Evolutionary conservation across 2,329 filamentous ascomycete species (phyloP).

Genomic region (Colletotrichum sansevieriae): DNA sequence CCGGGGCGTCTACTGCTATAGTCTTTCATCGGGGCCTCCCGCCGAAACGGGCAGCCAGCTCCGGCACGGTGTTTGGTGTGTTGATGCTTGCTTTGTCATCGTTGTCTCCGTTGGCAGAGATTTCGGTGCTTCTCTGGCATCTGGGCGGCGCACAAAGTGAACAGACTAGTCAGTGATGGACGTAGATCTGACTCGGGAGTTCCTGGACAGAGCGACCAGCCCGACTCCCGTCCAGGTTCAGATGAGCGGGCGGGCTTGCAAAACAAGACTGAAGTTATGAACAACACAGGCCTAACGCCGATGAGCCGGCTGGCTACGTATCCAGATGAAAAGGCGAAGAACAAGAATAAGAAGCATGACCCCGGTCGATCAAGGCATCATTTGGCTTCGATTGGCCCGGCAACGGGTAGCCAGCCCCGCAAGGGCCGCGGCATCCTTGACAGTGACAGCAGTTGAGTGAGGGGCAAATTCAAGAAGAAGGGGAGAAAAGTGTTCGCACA

Average conservation of each 20-base stretch:
- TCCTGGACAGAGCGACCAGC: neutral
- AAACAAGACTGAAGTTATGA: neutral
- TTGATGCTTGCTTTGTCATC: slow-evolving; percentile 34
- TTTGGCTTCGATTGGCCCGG: slow-evolving; percentile 5
- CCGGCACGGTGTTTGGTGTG: neutral
- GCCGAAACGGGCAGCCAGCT: slow-evolving; percentile 26
- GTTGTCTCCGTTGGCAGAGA: slow-evolving; percentile 20
- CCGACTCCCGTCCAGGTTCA: neutral
- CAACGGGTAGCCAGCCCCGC: slow-evolving; percentile 16
- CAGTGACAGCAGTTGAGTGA: slow-evolving; percentile 16
- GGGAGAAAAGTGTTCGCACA: neutral
- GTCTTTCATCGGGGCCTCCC: neutral
- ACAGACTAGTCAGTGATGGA: slow-evolving; percentile 17
- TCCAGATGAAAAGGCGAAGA: neutral
- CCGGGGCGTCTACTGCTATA: slow-evolving; percentile 7
- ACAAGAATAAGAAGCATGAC: neutral
- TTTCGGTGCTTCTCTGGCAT: neutral
- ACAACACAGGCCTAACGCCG: slow-evolving; percentile 11
- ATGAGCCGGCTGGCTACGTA: neutral
- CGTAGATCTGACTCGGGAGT: slow-evolving; percentile 31
- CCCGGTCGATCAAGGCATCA: neutral
- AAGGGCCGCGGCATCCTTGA: slow-evolving; percentile 36
- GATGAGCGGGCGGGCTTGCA: neutral
- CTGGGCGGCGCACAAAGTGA: neutral
- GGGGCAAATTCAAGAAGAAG: slow-evolving; percentile 24